A percentile compares a stretch with the other conserved stretches of the same genome.
phyloP scores from a whole-genome alignment of 2,329 filamentous ascomycete genomes.

The Ophiocordyceps sinensis region DNA sequence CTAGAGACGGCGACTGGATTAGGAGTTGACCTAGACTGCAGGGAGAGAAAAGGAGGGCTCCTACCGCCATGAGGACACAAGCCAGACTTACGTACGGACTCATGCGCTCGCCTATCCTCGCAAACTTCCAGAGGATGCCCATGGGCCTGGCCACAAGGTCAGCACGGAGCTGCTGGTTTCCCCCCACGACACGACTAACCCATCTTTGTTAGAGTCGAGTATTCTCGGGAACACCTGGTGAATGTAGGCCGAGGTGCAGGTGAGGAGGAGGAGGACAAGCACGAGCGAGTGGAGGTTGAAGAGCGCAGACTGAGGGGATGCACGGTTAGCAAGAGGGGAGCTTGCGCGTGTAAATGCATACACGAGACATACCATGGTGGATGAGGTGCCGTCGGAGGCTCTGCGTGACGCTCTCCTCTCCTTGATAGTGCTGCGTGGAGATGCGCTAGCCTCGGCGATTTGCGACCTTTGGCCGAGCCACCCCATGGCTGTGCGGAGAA shows the following conservation, averaged over 20 bases:
- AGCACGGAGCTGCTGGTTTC: background rate
- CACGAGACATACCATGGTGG: background rate
- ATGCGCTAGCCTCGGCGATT: background rate
- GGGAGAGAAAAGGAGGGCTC: background rate
- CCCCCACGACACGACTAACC: constrained; percentile 34
- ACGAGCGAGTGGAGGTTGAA: constrained; percentile 99
- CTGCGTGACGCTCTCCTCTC: too few species aligned
- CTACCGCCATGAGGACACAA: constrained; percentile 85
- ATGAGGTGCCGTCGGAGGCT: background rate
- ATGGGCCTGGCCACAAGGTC: constrained; percentile 38
- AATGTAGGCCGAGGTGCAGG: constrained; percentile 90
- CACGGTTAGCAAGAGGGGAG: background rate
- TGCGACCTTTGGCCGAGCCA: background rate
- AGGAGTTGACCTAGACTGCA: background rate
- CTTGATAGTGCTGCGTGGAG: background rate
- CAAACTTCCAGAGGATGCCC: constrained; percentile 92
- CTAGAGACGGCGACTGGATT: background rate
- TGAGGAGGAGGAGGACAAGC: constrained; percentile 83
- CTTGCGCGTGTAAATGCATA: background rate
- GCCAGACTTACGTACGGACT: constrained; percentile 93
- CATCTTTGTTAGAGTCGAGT: constrained; percentile 86
- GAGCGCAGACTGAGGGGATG: constrained; percentile 60
- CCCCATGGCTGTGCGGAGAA: background rate
- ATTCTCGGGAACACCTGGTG: constrained; percentile 81
- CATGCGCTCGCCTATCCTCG: constrained; percentile 78